Conservation (phyloP, 495 filamentous ascomycete genomes). For the Lophiotrema nucula region DNA sequence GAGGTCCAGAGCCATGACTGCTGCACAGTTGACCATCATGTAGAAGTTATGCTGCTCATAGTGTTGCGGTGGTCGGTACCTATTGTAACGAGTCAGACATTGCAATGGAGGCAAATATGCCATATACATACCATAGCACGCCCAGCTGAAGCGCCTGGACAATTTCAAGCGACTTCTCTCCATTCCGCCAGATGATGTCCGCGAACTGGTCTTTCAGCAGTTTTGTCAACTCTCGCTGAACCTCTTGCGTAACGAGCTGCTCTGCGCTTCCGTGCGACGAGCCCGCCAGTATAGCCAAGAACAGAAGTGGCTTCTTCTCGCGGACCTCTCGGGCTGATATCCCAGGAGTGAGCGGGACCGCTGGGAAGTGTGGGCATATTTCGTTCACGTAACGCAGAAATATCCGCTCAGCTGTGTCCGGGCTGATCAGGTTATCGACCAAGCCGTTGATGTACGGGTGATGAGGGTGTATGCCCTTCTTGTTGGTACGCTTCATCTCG, state of each 20-base stretch:
- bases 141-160: constrained; percentile 68
- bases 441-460: constrained; percentile 60
- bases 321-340: constrained; percentile 68
- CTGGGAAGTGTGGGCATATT: constrained; percentile 71
- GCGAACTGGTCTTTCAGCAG: constrained; percentile 73
- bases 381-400: constrained; percentile 68
- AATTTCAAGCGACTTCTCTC: constrained; percentile 82
- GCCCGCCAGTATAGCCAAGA: constrained; percentile 72
- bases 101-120: not conserved
- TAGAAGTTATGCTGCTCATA: constrained; percentile 91
- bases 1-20: constrained; percentile 83
- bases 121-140: constrained; percentile 32
- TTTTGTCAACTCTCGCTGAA: constrained; percentile 53
- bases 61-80: constrained; percentile 79
- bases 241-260: constrained; percentile 37
- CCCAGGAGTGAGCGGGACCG: constrained; percentile 68
- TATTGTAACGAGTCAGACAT: constrained; percentile 36
- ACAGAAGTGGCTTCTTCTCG: constrained; percentile 70
- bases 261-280: constrained; percentile 59
- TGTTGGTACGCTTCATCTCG: constrained; percentile 23
- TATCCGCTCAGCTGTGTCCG: constrained; percentile 59
- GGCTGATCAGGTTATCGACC: constrained; percentile 65
- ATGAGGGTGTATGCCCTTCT: constrained; percentile 31
- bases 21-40: constrained; percentile 79
- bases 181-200: constrained; percentile 69